Evolutionary conservation across 352 stramenopile genomes (phyloP).

Genomic region (Phytophthora kernoviae): DNA sequence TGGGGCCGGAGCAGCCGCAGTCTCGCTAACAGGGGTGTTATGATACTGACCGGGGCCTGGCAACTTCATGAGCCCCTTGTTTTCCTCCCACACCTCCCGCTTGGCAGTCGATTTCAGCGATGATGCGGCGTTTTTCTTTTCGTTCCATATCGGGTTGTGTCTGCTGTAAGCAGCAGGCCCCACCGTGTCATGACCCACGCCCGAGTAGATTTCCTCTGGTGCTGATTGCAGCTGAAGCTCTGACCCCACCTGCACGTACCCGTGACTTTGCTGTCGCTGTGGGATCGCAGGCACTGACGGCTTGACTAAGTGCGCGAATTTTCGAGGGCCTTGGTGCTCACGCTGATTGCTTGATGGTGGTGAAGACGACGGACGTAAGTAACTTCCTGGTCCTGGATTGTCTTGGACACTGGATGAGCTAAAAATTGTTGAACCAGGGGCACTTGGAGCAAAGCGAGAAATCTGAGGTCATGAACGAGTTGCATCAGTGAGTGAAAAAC

Average conservation of each 20-base stretch:
- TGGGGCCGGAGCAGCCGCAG: neutral
- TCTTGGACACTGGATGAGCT: conserved; percentile 69
- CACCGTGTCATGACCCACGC: conserved; percentile 73
- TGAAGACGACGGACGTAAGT: conserved; percentile 34
- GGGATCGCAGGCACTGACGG: conserved; percentile 71
- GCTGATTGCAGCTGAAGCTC: conserved; percentile 51
- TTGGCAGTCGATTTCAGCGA: conserved; percentile 75
- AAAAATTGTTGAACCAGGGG: conserved; percentile 73
- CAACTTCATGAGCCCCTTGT: conserved; percentile 47
- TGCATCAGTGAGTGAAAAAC: neutral
- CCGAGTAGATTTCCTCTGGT: conserved; percentile 63
- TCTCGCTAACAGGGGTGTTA: conserved; percentile 10
- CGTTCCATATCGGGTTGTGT: conserved; percentile 63
- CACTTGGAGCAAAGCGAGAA: conserved; percentile 72
- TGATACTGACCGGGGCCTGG: conserved; percentile 74
- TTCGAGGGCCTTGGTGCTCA: conserved; percentile 27
- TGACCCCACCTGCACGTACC: conserved; percentile 57
- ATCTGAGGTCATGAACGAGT: conserved; percentile 35
- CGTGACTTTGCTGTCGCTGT: conserved; percentile 76
- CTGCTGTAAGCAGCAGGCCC: conserved; percentile 68
- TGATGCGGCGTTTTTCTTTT: conserved; percentile 65
- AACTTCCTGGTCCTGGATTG: conserved; percentile 71
- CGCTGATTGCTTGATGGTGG: conserved; percentile 31
- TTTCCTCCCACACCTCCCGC: conserved; percentile 76
- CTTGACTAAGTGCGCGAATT: conserved; percentile 58